Evolutionary conservation across 2,329 filamentous ascomycete species (phyloP).

Genomic region (Penicillium sp.): DNA sequence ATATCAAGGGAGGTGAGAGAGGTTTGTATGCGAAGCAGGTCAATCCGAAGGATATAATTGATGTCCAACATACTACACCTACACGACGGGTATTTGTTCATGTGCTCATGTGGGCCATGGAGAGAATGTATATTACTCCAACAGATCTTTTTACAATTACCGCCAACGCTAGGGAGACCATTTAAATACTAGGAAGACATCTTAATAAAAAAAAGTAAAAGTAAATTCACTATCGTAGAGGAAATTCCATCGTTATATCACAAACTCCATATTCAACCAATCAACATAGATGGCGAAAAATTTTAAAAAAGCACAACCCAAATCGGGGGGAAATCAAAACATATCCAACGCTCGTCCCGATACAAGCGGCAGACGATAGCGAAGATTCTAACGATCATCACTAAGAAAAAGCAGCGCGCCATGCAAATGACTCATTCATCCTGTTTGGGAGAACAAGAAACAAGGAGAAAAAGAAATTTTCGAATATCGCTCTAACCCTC

Average conservation of each 20-base stretch:
- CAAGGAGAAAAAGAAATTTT: conserved; percentile 26
- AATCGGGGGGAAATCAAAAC: conserved; percentile 16
- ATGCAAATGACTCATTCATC: conserved; percentile 32
- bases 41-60: too few species aligned
- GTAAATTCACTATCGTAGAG: conserved; percentile 21
- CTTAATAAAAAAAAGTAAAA: conserved; percentile 7
- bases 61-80: too few species aligned
- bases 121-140: too few species aligned
- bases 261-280: conserved; percentile 17
- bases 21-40: too few species aligned
- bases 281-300: conserved; percentile 14
- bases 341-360: conserved; percentile 23
- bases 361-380: conserved; percentile 18
- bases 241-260: conserved; percentile 9
- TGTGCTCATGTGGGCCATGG: too few species aligned
- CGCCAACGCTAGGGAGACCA: too few species aligned
- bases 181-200: too few species aligned
- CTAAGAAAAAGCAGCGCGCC: conserved; percentile 30
- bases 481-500: conserved; percentile 13
- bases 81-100: too few species aligned
- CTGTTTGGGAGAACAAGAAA: conserved; percentile 23
- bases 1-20: too few species aligned
- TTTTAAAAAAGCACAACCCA: conserved; percentile 12
- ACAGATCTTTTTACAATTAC: too few species aligned
- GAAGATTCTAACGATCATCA: conserved; percentile 19